phyloP scores from a whole-genome alignment of 169 alveolate species.

The Fabrea salina region DNA sequence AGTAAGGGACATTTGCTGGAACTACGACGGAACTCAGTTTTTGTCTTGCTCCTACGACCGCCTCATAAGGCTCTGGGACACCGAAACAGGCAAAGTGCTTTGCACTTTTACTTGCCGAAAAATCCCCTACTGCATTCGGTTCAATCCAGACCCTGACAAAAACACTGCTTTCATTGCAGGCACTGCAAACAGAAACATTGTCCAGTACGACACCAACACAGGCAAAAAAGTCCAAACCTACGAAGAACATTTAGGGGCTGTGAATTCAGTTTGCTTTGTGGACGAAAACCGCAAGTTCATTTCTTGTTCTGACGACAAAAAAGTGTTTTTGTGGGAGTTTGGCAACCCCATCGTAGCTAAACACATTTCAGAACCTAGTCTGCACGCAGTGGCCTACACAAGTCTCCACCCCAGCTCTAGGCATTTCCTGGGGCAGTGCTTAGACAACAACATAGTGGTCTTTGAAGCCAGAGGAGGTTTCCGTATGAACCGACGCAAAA shows the following conservation, averaged over 20 bases:
- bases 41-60: conserved; percentile 92
- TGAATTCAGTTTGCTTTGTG: conserved; percentile 91
- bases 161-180: conserved; percentile 89
- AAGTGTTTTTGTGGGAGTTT: conserved; percentile 94
- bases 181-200: conserved; percentile 88
- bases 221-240: conserved; percentile 88
- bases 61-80: conserved; percentile 93
- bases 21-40: conserved; percentile 88
- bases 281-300: conserved; percentile 90
- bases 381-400: conserved; percentile 93
- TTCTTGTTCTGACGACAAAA: conserved; percentile 96
- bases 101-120: conserved; percentile 85
- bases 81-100: conserved; percentile 95
- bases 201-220: conserved; percentile 89
- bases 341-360: conserved; percentile 95
- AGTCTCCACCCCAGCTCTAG: conserved; percentile 91
- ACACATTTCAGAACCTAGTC: conserved; percentile 94
- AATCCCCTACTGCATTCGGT: conserved; percentile 91
- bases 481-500: conserved; percentile 90
- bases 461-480: conserved; percentile 90
- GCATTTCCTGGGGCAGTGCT: conserved; percentile 92
- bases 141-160: conserved; percentile 88
- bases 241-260: conserved; percentile 93
- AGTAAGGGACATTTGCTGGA: conserved; percentile 88
- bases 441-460: conserved; percentile 93